Evolutionary conservation across 345 rosid genomes (phyloP).

Genomic region (Eucalyptus cloeziana): DNA sequence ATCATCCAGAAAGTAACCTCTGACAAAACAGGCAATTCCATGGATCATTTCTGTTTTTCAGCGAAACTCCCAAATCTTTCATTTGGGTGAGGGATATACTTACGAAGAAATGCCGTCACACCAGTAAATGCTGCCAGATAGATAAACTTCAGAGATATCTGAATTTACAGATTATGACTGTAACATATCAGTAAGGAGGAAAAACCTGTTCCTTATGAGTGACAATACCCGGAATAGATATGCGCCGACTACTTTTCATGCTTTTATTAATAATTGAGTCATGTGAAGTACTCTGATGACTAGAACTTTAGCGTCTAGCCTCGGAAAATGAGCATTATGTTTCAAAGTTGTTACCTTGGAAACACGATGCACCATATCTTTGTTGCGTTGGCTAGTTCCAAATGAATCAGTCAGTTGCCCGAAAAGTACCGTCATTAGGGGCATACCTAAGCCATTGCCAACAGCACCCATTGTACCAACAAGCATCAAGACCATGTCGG

Average conservation of each 20-base stretch:
- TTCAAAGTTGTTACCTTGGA: slow-evolving; percentile 32
- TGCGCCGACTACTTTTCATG: not conserved
- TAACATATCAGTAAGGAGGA: not conserved
- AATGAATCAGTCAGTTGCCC: slow-evolving; percentile 64
- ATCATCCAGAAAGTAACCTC: slow-evolving; percentile 88
- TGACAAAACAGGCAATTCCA: not conserved
- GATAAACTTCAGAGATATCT: slow-evolving; percentile 64
- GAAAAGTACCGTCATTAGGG: slow-evolving; percentile 65
- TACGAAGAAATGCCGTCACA: slow-evolving; percentile 65
- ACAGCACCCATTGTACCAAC: slow-evolving; percentile 60
- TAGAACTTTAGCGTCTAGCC: not conserved
- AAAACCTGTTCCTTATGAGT: not conserved
- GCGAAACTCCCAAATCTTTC: not conserved
- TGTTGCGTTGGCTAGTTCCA: slow-evolving; percentile 33
- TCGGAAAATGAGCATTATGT: not conserved
- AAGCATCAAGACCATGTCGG: slow-evolving; percentile 50
- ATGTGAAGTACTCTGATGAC: not conserved
- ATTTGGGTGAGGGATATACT: slow-evolving; percentile 2
- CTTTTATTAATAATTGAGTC: not conserved
- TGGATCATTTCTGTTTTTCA: not conserved
- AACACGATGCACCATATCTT: slow-evolving; percentile 14
- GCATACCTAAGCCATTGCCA: slow-evolving; percentile 61
- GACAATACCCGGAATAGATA: not conserved
- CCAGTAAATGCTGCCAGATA: slow-evolving; percentile 61
- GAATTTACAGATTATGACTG: not conserved